A percentile compares a stretch with the other conserved stretches of the same genome.
These are phyloP conservation scores for Fusarium drepaniforme DNA, from an alignment of 2,329 filamentous ascomycete genomes.

Conservation along the genomic window DNA sequence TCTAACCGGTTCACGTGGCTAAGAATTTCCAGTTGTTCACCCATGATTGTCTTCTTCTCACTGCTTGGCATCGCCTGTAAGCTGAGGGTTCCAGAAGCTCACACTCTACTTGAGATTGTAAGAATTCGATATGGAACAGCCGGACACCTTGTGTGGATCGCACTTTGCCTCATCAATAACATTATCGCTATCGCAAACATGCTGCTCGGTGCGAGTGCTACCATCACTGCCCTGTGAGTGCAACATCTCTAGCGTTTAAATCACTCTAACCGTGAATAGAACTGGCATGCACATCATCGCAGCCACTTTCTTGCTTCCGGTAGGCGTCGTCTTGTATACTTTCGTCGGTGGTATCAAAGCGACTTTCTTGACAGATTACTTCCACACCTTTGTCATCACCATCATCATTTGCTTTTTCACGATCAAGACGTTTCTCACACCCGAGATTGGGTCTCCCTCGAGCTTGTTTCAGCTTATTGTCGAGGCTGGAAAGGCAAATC, in stretches of 20 bases:
- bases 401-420: constrained; percentile 64
- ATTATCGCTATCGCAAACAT: constrained; percentile 66
- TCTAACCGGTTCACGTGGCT: too few species aligned
- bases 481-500: constrained; percentile 56
- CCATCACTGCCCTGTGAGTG: constrained; percentile 50
- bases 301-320: constrained; percentile 58
- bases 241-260: rapidly evolving
- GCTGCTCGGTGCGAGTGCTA: constrained; percentile 56
- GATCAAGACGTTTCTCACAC: constrained; percentile 58
- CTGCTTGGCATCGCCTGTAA: constrained; percentile 65
- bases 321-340: constrained; percentile 55
- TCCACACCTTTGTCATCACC: constrained; percentile 67
- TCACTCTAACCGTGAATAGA: constrained; percentile 28
- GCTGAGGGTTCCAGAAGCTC: constrained; percentile 63
- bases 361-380: constrained; percentile 62
- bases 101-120: constrained; percentile 66
- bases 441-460: constrained; percentile 60
- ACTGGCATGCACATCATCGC: constrained; percentile 64
- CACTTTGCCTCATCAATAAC: constrained; percentile 65
- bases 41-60: constrained; percentile 68
- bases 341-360: constrained; percentile 56
- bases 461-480: constrained; percentile 64
- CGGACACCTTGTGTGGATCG: constrained; percentile 65
- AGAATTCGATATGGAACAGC: constrained; percentile 61
- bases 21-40: too few species aligned